phyloP scores from a whole-genome alignment of 1,284 basidiomycete genomes.

The Xerocomus cyaneibrunnescens region DNA sequence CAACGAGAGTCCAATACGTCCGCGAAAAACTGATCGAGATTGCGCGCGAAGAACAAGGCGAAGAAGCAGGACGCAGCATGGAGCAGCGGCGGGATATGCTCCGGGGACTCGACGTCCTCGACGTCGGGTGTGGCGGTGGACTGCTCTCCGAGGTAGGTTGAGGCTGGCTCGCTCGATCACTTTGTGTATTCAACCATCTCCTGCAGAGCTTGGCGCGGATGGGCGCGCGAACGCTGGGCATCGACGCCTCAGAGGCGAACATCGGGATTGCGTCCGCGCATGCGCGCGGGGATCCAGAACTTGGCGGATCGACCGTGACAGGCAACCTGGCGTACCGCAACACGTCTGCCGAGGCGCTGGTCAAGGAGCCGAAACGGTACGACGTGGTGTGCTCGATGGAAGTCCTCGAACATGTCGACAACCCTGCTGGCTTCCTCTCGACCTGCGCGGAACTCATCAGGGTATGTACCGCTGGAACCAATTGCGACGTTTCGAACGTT shows the following conservation, averaged over 20 bases:
- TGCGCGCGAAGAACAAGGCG: slow-evolving; percentile 51
- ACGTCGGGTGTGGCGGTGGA: slow-evolving; percentile 96
- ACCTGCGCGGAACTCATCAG: slow-evolving; percentile 85
- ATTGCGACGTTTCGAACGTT: neutral
- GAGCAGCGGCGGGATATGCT: slow-evolving; percentile 44
- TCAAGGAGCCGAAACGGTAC: slow-evolving; percentile 63
- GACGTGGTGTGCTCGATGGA: slow-evolving; percentile 98
- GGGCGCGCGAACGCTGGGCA: slow-evolving; percentile 82
- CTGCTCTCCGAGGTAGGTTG: slow-evolving; percentile 91
- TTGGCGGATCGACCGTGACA: slow-evolving; percentile 32
- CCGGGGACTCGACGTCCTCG: slow-evolving; percentile 67
- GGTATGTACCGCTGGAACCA: slow-evolving; percentile 44
- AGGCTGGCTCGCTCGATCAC: too few relatives aligned
- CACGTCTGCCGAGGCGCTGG: slow-evolving; percentile 74
- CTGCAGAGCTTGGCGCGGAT: slow-evolving; percentile 80
- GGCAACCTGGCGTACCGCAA: slow-evolving; percentile 65
- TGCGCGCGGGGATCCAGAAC: slow-evolving; percentile 72
- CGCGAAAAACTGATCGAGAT: slow-evolving; percentile 73
- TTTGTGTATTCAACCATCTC: too few relatives aligned
- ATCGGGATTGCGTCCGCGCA: slow-evolving; percentile 86
- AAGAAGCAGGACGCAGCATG: slow-evolving; percentile 32
- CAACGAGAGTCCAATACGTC: slow-evolving; percentile 83
- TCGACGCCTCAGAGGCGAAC: slow-evolving; percentile 90
- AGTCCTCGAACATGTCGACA: slow-evolving; percentile 96
- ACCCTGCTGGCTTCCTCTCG: slow-evolving; percentile 82